These are phyloP conservation scores for Colletotrichum phormii DNA, from an alignment of 2,329 filamentous ascomycete species.

Conservation along the genomic window DNA sequence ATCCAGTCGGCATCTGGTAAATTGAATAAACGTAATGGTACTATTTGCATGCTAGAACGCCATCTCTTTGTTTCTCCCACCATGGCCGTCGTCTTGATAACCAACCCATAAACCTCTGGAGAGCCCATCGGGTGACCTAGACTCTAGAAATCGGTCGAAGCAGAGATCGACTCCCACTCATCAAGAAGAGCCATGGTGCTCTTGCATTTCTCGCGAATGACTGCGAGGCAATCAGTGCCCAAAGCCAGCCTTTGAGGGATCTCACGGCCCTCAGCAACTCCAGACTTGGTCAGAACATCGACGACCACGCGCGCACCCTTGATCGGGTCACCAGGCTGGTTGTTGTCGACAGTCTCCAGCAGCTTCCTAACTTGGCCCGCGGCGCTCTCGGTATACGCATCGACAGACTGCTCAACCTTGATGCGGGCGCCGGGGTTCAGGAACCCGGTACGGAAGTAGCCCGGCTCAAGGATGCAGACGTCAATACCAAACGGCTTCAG, in stretches of 20 bases:
- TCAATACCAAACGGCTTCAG: constrained; percentile 57
- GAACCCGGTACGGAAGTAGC: constrained; percentile 64
- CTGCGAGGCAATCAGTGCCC: constrained; percentile 61
- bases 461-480: constrained; percentile 59
- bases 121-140: not conserved
- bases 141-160: constrained; percentile 47
- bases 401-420: constrained; percentile 44
- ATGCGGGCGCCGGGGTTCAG: constrained; percentile 50
- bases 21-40: not conserved
- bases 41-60: not conserved
- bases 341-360: constrained; percentile 53
- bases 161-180: constrained; percentile 61
- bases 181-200: constrained; percentile 56
- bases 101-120: not conserved
- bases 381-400: constrained; percentile 47
- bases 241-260: constrained; percentile 66
- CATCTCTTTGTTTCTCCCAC: not conserved
- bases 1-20: not conserved
- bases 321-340: constrained; percentile 65
- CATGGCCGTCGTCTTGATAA: not conserved
- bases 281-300: constrained; percentile 65
- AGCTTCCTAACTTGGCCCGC: constrained; percentile 43
- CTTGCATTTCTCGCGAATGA: constrained; percentile 56
- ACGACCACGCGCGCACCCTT: constrained; percentile 65
- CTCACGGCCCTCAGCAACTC: constrained; percentile 57